A percentile compares a stretch with the other conserved stretches of the same genome.
Conservation (phyloP, 345 rosid species). For the Dipteronia sinensis region DNA sequence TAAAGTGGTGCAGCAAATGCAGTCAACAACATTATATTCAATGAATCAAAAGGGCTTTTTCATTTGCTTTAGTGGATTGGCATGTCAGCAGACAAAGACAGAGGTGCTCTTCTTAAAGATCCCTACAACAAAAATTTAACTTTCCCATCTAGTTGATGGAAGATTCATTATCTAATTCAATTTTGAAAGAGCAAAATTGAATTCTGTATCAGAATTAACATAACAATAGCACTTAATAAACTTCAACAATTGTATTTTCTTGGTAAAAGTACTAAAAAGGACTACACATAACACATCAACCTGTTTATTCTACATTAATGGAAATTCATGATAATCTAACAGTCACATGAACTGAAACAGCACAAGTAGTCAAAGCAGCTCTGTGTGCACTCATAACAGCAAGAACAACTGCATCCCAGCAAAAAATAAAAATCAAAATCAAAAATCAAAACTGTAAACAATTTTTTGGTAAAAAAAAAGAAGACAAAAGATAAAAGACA, state of each 20-base stretch:
- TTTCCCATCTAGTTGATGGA: not conserved
- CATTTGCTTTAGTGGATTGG: not conserved
- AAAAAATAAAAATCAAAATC: too few relatives aligned
- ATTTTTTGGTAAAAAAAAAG: not conserved
- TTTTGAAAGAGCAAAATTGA: too few relatives aligned
- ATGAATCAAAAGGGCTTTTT: not conserved
- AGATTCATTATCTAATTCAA: not conserved
- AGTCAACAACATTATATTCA: not conserved
- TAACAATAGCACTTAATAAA: not conserved
- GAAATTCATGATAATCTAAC: not conserved
- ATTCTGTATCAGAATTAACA: not conserved
- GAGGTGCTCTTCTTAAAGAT: not conserved
- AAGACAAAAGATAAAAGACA: not conserved
- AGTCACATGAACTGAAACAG: slow-evolving; percentile 29
- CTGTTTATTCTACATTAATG: not conserved
- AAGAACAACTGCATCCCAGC: slow-evolving; percentile 47
- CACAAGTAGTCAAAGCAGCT: slow-evolving; percentile 46
- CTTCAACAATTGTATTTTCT: not conserved
- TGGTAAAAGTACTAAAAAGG: too few relatives aligned
- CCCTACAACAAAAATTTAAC: not conserved
- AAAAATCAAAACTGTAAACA: not conserved
- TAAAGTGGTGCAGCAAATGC: not conserved
- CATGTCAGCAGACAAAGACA: not conserved
- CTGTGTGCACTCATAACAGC: slow-evolving; percentile 47
- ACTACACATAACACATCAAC: not conserved